A percentile compares a stretch with the other conserved stretches of the same genome.
Evolutionary conservation across 2,329 filamentous ascomycete genomes (phyloP).

Genomic region (Alternaria consortialis): DNA sequence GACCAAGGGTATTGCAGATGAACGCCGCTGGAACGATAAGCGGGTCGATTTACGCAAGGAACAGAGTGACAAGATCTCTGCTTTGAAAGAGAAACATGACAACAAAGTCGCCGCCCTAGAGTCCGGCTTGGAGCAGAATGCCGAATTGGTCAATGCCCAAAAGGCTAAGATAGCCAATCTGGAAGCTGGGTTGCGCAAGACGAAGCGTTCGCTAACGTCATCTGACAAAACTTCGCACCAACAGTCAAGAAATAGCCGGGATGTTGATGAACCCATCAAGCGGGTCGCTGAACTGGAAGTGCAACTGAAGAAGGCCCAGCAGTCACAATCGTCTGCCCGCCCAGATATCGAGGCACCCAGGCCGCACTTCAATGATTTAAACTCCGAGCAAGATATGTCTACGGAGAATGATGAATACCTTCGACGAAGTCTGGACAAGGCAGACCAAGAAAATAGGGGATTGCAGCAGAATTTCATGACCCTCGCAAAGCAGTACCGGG

Average conservation of each 20-base stretch:
- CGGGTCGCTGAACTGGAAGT: too few species aligned
- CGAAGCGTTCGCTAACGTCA: not conserved
- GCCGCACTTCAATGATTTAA: not conserved
- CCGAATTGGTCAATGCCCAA: not conserved
- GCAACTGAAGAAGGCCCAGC: not conserved
- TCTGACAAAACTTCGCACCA: not conserved
- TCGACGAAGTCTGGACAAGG: not conserved
- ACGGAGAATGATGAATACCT: not conserved
- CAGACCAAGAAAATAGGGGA: not conserved
- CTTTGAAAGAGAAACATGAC: not conserved
- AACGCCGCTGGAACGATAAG: not conserved
- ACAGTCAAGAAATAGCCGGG: too few species aligned
- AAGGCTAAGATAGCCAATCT: not conserved
- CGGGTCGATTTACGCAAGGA: not conserved
- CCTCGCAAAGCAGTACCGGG: not conserved
- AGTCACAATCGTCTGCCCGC: not conserved
- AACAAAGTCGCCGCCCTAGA: not conserved
- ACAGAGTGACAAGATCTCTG: not conserved
- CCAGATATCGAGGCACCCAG: not conserved
- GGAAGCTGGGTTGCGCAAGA: not conserved
- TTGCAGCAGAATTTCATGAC: not conserved
- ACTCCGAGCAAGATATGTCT: not conserved
- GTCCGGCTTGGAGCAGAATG: not conserved
- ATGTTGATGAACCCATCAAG: too few species aligned
- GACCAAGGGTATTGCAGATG: slow-evolving; percentile 1